Evolutionary conservation across 2,329 filamentous ascomycete species (phyloP).

Genomic region (Monascus ruber): DNA sequence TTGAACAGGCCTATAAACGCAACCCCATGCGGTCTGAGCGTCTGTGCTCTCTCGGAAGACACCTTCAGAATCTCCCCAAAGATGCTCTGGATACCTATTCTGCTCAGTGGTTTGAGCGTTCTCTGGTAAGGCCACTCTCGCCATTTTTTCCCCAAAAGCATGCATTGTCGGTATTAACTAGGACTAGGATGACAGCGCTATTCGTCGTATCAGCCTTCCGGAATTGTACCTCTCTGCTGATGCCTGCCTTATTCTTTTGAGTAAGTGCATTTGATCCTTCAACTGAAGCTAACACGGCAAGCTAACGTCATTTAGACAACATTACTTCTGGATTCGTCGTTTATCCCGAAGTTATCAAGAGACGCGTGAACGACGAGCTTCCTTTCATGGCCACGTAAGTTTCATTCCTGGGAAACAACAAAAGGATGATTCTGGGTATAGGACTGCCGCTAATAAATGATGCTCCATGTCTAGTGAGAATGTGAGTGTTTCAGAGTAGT

Average conservation of each 20-base stretch:
- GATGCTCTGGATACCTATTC: conserved; percentile 56
- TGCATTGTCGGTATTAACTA: too few relatives aligned
- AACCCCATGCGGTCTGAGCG: conserved; percentile 48
- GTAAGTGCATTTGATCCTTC: conserved; percentile 9
- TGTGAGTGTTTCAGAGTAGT: conserved; percentile 9
- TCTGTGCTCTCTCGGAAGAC: conserved; percentile 47
- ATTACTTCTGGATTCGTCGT: conserved; percentile 60
- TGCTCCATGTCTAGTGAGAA: conserved; percentile 16
- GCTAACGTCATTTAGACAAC: conserved; percentile 43
- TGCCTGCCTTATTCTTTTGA: conserved; percentile 36
- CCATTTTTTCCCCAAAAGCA: background rate
- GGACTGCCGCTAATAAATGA: background rate
- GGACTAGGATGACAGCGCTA: conserved; percentile 21
- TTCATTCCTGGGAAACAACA: background rate
- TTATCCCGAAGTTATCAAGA: conserved; percentile 62
- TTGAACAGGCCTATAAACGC: conserved; percentile 53
- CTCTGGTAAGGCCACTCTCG: conserved; percentile 36
- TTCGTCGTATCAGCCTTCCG: conserved; percentile 46
- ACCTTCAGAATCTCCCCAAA: conserved; percentile 43
- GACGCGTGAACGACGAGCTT: conserved; percentile 60
- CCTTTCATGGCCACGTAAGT: conserved; percentile 71
- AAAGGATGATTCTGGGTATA: too few relatives aligned
- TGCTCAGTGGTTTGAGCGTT: conserved; percentile 66
- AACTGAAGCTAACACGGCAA: background rate
- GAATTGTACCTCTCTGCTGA: conserved; percentile 59